Percentiles rank a stretch among this genome's conserved stretches.
phyloP scores from a whole-genome alignment of 208 protist genomes.

The Spongospora subterranea region DNA sequence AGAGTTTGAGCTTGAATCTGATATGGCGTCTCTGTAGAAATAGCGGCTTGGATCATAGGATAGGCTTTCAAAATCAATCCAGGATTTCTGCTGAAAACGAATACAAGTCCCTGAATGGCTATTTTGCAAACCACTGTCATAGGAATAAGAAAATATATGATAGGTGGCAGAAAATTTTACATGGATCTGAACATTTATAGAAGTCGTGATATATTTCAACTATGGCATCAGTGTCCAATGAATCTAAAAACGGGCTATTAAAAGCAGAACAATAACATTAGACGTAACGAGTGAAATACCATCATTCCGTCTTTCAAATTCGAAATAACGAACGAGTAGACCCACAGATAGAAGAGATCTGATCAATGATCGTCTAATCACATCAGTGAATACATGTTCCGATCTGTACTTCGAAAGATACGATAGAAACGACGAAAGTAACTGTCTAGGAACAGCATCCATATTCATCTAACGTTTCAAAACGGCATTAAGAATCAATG shows the following conservation, averaged over 20 bases:
- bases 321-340: constrained; percentile 38
- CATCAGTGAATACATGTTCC: not conserved
- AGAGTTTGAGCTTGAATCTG: not conserved
- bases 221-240: too few species aligned
- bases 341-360: not conserved
- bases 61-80: not conserved
- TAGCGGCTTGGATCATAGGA: not conserved
- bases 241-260: too few species aligned
- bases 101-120: constrained; percentile 1
- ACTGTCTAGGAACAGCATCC: not conserved
- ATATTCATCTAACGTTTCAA: not conserved
- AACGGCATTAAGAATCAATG: not conserved
- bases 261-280: too few species aligned
- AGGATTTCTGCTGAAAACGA: not conserved
- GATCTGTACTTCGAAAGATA: not conserved
- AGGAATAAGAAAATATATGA: not conserved
- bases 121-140: not conserved
- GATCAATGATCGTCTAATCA: not conserved
- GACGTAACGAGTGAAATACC: too few species aligned
- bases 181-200: too few species aligned
- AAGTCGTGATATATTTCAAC: too few species aligned
- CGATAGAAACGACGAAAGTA: not conserved
- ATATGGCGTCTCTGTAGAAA: not conserved
- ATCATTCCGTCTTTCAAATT: too few species aligned
- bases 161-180: too few species aligned